Evolutionary conservation across 2,329 filamentous ascomycete species (phyloP), one percentile per base, ranked within the genome.

Genomic region (Diaporthe sp.): DNA sequence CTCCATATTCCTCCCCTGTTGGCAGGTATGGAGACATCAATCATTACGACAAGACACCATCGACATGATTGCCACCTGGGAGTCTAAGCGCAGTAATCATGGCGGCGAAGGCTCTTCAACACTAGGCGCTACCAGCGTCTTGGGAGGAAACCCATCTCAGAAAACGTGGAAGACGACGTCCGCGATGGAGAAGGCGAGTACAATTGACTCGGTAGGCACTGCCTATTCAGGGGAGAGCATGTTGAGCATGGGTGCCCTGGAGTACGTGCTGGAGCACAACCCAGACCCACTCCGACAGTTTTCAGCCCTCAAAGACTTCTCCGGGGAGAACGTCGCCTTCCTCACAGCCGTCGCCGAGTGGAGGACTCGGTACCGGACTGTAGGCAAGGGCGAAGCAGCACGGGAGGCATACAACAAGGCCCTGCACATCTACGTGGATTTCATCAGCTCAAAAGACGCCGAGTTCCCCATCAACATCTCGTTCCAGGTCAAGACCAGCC

Each of bases 291-390:
- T 94, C 0, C 90, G 92, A 74, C 83, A 90, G 71, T 94, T 93
- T 81, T 92, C 92, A 0, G 92, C 92, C 0, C 85, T 90, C 1
- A 87, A 89, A 49, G 92, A 94, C 78, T 94, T 94, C 80, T 93
- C 92, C 0, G 92, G 92, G 20, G 92, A 94, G 81, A 94, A 94
- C 80, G 92, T 94, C 78, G 89, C 92, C 63, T 94, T 94, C 81
- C 83, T 94, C 7, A 89, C 87, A 12, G 85, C 86, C 55, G 88
- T 93, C 12, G 85, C 87, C 3, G 86, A 88, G 75, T 93, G 90
- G 90, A 91, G 90, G 80, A 78, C 80, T 71, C 80, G 78, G 47
- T 77, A 76, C 58, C 49, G 81, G 67, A 73, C 79, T 53, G 68
- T 78, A 5, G 53, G 53, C 17, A 78, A 79, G 2, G 79, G 80